A percentile compares a stretch with the other conserved stretches of the same genome.
Evolutionary conservation across 768 basidiomycete species (phyloP).

Genomic region (Scleroderma bovista): DNA sequence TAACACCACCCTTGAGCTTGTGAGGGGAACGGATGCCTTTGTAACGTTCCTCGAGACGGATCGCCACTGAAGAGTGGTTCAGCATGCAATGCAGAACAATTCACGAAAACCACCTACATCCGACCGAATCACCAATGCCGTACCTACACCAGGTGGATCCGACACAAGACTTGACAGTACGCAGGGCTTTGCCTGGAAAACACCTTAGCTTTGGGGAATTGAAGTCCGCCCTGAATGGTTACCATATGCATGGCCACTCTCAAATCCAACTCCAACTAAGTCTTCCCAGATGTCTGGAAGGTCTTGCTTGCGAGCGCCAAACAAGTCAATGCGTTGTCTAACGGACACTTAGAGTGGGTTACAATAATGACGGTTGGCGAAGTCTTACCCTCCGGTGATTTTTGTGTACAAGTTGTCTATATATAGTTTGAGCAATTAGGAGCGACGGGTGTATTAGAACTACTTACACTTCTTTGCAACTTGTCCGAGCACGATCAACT

Average conservation of each 20-base stretch:
- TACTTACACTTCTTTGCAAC: conserved; percentile 58
- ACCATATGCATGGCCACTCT: conserved; percentile 74
- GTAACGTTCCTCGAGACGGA: conserved; percentile 68
- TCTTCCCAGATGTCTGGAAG: conserved; percentile 65
- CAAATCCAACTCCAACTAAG: conserved; percentile 60
- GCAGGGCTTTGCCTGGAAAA: conserved; percentile 38
- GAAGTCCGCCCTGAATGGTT: conserved; percentile 18
- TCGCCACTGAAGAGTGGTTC: conserved; percentile 39
- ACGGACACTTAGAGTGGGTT: conserved; percentile 5
- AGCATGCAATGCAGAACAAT: background rate
- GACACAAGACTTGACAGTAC: conserved; percentile 77
- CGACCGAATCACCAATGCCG: conserved; percentile 71
- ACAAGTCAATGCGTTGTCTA: conserved; percentile 63
- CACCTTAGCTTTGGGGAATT: background rate
- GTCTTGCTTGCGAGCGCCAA: conserved; percentile 66
- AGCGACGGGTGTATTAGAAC: background rate
- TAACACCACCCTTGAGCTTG: conserved; percentile 74
- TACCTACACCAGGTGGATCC: conserved; percentile 70
- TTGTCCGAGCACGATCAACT: conserved; percentile 55
- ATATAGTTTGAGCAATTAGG: background rate
- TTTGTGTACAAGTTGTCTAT: conserved; percentile 57
- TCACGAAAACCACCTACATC: conserved; percentile 28
- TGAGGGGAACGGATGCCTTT: conserved; percentile 65
- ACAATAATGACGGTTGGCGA: no score
- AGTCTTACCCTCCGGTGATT: conserved; percentile 37